Percentiles rank a stretch among this genome's conserved stretches.
phyloP scores from a whole-genome alignment of 805 yeast species.

The Candida orba region DNA sequence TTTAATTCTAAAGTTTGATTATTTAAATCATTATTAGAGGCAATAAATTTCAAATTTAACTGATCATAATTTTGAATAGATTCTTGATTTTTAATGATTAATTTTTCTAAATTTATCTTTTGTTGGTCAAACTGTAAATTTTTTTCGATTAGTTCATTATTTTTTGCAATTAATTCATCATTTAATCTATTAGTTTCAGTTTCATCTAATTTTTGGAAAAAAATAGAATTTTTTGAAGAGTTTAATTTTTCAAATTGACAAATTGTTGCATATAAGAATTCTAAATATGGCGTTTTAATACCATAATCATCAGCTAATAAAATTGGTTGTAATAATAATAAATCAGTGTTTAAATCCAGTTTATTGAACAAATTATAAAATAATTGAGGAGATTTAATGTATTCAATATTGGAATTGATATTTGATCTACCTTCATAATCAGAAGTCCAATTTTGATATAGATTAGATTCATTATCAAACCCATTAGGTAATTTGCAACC shows the following conservation, averaged over 20 bases:
- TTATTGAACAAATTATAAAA: conserved; percentile 60
- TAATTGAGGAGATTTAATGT: conserved; percentile 45
- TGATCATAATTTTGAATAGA: conserved; percentile 2
- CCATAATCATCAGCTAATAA: conserved; percentile 83
- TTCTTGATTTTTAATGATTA: conserved; percentile 4
- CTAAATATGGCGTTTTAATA: conserved; percentile 84
- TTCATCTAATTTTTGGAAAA: conserved; percentile 19
- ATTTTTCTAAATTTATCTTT: conserved; percentile 1
- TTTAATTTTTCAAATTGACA: conserved; percentile 45
- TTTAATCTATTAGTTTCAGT: conserved; percentile 4
- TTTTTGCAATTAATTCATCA: not conserved
- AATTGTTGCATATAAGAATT: conserved; percentile 73
- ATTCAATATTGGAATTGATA: conserved; percentile 14
- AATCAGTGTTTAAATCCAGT: conserved; percentile 59
- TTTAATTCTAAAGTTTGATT: conserved; percentile 1
- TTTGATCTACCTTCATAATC: conserved; percentile 29
- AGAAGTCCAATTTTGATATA: conserved; percentile 47
- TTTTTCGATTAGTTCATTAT: not conserved
- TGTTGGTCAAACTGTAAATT: not conserved
- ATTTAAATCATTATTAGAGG: not conserved
- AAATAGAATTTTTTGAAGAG: conserved; percentile 11
- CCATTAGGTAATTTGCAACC: conserved; percentile 66
- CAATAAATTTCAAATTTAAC: not conserved
- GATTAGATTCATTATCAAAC: conserved; percentile 56
- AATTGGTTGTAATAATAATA: conserved; percentile 78